Percentiles rank a stretch among this genome's conserved stretches.
These are phyloP conservation scores for Leucocoprinus sp. DNA, from an alignment of 768 basidiomycete genomes.

Conservation along the genomic window DNA sequence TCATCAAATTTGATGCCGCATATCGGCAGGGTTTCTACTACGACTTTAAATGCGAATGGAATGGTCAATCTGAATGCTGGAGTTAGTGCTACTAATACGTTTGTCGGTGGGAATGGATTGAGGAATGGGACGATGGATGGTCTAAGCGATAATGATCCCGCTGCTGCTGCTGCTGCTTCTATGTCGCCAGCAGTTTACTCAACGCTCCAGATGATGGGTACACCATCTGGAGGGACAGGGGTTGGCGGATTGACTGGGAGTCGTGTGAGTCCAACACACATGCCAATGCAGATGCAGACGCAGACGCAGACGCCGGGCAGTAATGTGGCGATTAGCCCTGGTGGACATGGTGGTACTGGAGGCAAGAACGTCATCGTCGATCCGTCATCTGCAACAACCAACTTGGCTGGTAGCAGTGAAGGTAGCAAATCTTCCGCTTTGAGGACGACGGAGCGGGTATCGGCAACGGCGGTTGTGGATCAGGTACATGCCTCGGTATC, in stretches of 20 bases:
- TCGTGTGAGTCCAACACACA: neutral
- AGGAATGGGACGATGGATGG: neutral
- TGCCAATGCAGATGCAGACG: no score
- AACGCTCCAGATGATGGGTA: neutral
- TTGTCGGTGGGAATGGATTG: neutral
- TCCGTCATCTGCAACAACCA: neutral
- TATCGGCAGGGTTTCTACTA: neutral
- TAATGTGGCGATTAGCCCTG: no score
- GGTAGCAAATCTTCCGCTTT: neutral
- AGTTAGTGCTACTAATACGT: no score
- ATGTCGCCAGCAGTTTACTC: neutral
- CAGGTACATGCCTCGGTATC: constrained; percentile 55
- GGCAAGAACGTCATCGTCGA: neutral
- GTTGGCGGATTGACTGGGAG: neutral
- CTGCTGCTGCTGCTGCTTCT: neutral
- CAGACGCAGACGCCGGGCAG: no score
- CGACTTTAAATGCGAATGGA: neutral
- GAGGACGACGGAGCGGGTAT: neutral
- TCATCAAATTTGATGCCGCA: constrained; percentile 3
- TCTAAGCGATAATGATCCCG: neutral
- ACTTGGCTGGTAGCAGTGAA: neutral
- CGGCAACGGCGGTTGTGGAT: constrained; percentile 25
- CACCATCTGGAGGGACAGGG: neutral
- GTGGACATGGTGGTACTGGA: no score
- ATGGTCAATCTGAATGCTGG: neutral